Conservation (phyloP, 2,329 filamentous ascomycete genomes). For the Emmonsia crescens region DNA sequence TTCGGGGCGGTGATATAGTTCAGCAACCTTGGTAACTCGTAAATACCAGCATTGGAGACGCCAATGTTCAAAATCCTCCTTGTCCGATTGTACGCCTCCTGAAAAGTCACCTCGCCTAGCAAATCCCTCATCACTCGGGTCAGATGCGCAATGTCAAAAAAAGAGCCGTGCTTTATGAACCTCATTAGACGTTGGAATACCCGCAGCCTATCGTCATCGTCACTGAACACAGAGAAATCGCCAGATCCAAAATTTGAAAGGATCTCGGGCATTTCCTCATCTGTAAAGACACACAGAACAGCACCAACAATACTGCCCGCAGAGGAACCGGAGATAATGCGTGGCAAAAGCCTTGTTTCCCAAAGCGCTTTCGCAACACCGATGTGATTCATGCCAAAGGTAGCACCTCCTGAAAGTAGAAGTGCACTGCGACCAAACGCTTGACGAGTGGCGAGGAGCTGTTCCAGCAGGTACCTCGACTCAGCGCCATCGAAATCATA, state of each 20-base stretch:
- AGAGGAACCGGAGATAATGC: conserved; percentile 79
- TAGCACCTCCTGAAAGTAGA: conserved; percentile 73
- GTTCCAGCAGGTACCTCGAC: conserved; percentile 52
- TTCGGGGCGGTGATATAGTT: conserved; percentile 93
- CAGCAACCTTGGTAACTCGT: conserved; percentile 74
- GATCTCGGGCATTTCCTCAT: conserved; percentile 63
- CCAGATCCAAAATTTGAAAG: conserved; percentile 63
- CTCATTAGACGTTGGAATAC: conserved; percentile 59
- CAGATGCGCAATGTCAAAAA: conserved; percentile 76
- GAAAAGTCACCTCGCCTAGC: conserved; percentile 84
- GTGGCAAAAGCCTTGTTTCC: conserved; percentile 62
- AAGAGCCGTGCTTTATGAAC: conserved; percentile 68
- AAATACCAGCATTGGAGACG: conserved; percentile 76
- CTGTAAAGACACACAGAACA: conserved; percentile 65
- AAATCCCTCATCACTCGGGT: conserved; percentile 68
- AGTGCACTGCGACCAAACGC: conserved; percentile 78
- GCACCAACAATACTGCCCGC: conserved; percentile 79
- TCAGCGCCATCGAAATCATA: conserved; percentile 45
- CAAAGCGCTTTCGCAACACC: conserved; percentile 75
- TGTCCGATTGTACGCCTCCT: conserved; percentile 92
- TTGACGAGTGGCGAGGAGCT: conserved; percentile 60
- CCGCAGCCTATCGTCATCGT: conserved; percentile 48
- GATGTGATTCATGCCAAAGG: conserved; percentile 86
- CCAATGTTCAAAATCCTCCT: conserved; percentile 86
- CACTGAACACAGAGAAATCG: conserved; percentile 71